phyloP scores from a whole-genome alignment of 1,139 yeast species.

The Taiozyma sp. region DNA sequence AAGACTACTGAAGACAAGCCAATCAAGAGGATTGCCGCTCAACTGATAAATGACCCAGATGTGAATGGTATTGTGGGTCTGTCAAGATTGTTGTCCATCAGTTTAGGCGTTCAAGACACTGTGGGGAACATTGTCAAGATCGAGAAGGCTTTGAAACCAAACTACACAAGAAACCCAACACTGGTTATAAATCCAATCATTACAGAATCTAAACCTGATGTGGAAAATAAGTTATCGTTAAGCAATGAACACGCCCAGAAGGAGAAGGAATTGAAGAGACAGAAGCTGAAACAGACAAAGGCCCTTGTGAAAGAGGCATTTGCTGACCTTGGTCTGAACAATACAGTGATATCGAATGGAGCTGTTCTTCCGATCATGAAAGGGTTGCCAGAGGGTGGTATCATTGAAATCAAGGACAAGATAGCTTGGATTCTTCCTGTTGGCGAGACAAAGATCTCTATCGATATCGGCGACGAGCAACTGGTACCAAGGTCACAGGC shows the following conservation, averaged over 20 bases:
- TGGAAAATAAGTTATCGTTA: constrained; percentile 9
- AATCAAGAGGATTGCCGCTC: constrained; percentile 45
- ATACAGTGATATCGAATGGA: constrained; percentile 42
- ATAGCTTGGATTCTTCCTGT: constrained; percentile 39
- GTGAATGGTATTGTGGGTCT: constrained; percentile 41
- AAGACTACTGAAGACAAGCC: constrained; percentile 8
- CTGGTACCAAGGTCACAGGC: constrained; percentile 47
- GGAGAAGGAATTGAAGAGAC: constrained; percentile 19
- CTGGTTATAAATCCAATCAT: constrained; percentile 51
- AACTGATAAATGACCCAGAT: constrained; percentile 34
- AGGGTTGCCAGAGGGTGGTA: constrained; percentile 56
- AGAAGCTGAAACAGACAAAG: constrained; percentile 26
- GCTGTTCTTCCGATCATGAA: constrained; percentile 44
- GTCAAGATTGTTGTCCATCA: constrained; percentile 50
- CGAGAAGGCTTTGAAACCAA: constrained; percentile 41
- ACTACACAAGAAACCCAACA: constrained; percentile 33
- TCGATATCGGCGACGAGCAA: constrained; percentile 51
- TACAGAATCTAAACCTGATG: constrained; percentile 32
- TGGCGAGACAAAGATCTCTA: constrained; percentile 27
- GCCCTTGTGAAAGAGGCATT: constrained; percentile 12
- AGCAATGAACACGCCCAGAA: constrained; percentile 18
- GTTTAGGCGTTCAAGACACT: constrained; percentile 42
- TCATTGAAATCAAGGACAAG: constrained; percentile 46
- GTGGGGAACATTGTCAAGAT: constrained; percentile 53
- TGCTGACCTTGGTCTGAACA: constrained; percentile 10